Base-by-base conservation (phyloP, 2,329 filamentous ascomycete genomes). In the Aureobasidium vineae region DNA sequence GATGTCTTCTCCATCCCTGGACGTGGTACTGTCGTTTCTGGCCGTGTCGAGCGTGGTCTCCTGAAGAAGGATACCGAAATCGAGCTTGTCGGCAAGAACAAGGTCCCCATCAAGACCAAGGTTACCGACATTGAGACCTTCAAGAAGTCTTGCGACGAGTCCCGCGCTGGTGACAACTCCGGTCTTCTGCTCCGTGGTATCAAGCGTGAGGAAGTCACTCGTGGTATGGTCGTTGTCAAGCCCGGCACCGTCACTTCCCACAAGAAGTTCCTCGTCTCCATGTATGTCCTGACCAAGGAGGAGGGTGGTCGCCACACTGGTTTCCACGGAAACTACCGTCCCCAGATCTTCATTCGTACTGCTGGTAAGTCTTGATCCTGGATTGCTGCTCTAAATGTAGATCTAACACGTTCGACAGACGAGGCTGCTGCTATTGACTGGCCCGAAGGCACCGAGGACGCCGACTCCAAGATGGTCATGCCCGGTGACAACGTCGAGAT, bases 101-200 rank as follows among this genome's bases (percentile, higher is more conserved):
- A 82, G 66, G 85, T 88, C 53, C 82, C 91, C 72, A 91, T 98
- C 85, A 97, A 96, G 88, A 98, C 95, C 80, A 98, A 97, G 86
- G 94, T 99, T 71, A 99, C 95, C 76, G 96, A 99, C 77, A 98
- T 99, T 73, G 95, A 99, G 85, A 99, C 94, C 71, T 99, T 99
- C 86, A 97, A 98, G 87, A 99, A 99, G 87, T 96, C 92, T 59
- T 98, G 95, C 81, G 93, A 97, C 67, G 92, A 97, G 82, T 96
- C 94, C 68, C 88, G 91, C 74, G 95, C 95, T 69, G 95, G 95
- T 79, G 95, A 99, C 82, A 99, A 98, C 88, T 97, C 95, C 31
- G 95, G 95, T 77, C 90, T 99, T 43, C 87, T 99, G 65, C 89
- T 99, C 79, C 92, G 95, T 82, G 94, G 95, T 85, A 82, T 99